Percentiles rank a stretch among this genome's conserved stretches.
phyloP scores from a whole-genome alignment of 495 filamentous ascomycete genomes.

The Choiromyces venosus region DNA sequence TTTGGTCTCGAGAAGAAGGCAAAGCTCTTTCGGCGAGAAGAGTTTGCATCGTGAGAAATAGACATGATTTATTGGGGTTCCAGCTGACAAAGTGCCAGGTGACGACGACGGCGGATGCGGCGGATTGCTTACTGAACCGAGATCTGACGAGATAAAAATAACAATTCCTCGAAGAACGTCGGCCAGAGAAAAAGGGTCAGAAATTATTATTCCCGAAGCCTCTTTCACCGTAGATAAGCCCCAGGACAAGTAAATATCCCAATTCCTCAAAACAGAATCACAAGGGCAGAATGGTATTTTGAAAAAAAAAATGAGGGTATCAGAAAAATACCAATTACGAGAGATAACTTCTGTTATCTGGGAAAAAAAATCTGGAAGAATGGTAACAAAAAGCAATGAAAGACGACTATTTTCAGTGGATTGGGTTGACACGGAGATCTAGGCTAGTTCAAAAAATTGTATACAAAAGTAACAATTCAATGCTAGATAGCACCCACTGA shows the following conservation, averaged over 20 bases:
- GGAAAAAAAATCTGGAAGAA: not conserved
- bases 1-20: conserved; percentile 38
- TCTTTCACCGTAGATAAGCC: not conserved
- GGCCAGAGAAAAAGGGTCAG: not conserved
- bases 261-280: conserved; percentile 8
- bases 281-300: conserved; percentile 1
- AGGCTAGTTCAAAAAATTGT: conserved; percentile 7
- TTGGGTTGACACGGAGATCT: conserved; percentile 11
- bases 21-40: conserved; percentile 40
- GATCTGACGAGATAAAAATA: conserved; percentile 20
- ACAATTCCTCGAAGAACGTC: conserved; percentile 9
- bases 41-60: conserved; percentile 28
- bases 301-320: conserved; percentile 8
- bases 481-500: conserved; percentile 13
- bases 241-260: not conserved
- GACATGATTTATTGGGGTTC: conserved; percentile 21
- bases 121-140: conserved; percentile 23
- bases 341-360: not conserved
- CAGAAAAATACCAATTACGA: not conserved
- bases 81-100: conserved; percentile 22
- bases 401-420: conserved; percentile 10
- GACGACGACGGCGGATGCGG: conserved; percentile 19
- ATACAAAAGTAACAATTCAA: conserved; percentile 20
- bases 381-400: conserved; percentile 3
- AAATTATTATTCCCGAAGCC: not conserved